Base-by-base conservation (phyloP, 257 asterid genomes). In the Solanum piurae region DNA sequence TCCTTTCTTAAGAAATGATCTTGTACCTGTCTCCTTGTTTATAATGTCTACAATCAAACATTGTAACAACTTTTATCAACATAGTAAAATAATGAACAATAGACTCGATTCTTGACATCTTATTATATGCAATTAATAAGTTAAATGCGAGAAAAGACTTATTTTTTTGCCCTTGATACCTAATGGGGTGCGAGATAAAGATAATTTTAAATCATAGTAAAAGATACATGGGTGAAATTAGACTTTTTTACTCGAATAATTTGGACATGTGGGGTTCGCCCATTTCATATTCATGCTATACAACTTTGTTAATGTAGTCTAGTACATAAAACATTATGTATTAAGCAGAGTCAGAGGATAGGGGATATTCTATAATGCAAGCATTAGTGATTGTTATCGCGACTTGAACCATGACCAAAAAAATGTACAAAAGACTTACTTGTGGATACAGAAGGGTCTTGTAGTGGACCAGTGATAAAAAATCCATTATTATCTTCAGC, bases 401-500 rank as follows among this genome's bases (percentile, higher is more conserved):
- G 62, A 16, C 23, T 0, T 16, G 62, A 52, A 38, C 42, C 10
- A 7, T 38, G 42, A 2, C 42, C 21, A 16, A 52, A 52, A 52
- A 2, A 16, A 2, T 2, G 2, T 6, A 6, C 11, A 62, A 37
- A 37, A 44, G 0, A 4, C 77, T 66, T 85, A 85, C 87, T 31
- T 1, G 4, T 85, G 18, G 87, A 62, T 29, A 46, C 94, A 1
- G 86, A 44, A 0, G 96, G 98, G 12, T 90, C 92, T 3, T 95
- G 98, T 13, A 96, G 7, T 58, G 96, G 98, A 42, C 94, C 92
- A 0, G 89, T 89, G 89, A 95, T 68, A 95, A 97, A 95, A 73
- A 75, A 92, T 7, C 98, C 98, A 86, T 94, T 94, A 84, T 95
- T 94, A 87, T 93, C 98, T 46, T 93, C 94, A 1, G 98, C 98